These are phyloP conservation scores for Aspergillus nanangensis DNA, from an alignment of 495 filamentous ascomycete genomes.

Conservation along the genomic window DNA sequence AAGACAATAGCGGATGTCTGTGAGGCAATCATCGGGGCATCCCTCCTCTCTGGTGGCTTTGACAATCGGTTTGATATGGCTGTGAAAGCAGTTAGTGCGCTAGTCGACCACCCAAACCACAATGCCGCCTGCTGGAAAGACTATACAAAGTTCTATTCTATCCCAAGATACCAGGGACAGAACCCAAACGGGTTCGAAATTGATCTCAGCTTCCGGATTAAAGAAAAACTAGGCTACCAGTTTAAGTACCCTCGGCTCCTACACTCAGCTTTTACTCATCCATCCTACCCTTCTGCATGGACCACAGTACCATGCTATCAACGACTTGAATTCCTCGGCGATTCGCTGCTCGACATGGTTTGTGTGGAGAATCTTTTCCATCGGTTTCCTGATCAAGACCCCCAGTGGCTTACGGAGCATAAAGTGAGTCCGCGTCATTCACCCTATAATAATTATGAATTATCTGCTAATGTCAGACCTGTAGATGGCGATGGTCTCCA, in stretches of 20 bases:
- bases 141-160: slow-evolving; percentile 66
- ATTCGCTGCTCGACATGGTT: slow-evolving; percentile 84
- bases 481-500: slow-evolving; percentile 95
- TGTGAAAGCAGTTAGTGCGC: slow-evolving; percentile 71
- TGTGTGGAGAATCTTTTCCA: slow-evolving; percentile 78
- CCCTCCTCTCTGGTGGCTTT: slow-evolving; percentile 60
- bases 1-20: slow-evolving; percentile 97
- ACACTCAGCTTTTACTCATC: slow-evolving; percentile 83
- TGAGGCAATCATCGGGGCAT: slow-evolving; percentile 89
- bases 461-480: slow-evolving; percentile 5
- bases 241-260: slow-evolving; percentile 77
- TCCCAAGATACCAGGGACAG: slow-evolving; percentile 68
- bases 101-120: slow-evolving; percentile 69
- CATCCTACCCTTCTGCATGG: slow-evolving; percentile 68
- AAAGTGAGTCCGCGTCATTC: slow-evolving; percentile 57
- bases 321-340: slow-evolving; percentile 88
- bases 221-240: slow-evolving; percentile 65
- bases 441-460: background rate
- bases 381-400: slow-evolving; percentile 72
- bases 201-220: slow-evolving; percentile 63
- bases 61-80: slow-evolving; percentile 69
- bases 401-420: slow-evolving; percentile 97
- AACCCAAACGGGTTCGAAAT: slow-evolving; percentile 42
- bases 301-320: slow-evolving; percentile 86
- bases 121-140: slow-evolving; percentile 61